Evolutionary conservation across 768 basidiomycete species (phyloP), one percentile per base, ranked within the genome.

Genomic region (Russula vinacea): DNA sequence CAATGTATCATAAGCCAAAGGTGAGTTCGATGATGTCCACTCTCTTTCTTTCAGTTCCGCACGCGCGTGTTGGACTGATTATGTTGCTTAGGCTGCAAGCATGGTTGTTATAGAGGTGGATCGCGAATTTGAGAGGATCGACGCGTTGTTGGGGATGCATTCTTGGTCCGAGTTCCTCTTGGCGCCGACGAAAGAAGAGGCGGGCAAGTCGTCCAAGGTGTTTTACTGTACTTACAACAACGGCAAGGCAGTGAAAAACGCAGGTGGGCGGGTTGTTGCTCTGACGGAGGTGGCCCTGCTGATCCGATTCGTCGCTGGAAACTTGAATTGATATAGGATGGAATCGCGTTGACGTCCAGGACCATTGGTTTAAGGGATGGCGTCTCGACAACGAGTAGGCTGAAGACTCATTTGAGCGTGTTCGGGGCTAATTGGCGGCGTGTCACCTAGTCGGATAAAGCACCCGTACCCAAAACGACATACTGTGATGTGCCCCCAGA

Each of bases 21-120:
- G 80, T 81, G 66, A 56, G 79, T 76, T 13, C 8, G 26, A 5
- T 26, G 49, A 17, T 9, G 17, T 50, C 26, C 16, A 26, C 16
- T n/a, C n/a, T n/a, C n/a, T n/a, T n/a, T n/a, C n/a, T n/a, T n/a
- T n/a, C n/a, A n/a, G n/a, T n/a, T n/a, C n/a, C n/a, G n/a, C n/a
- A n/a, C n/a, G 2, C 42, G 42, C 0, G 29, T 7, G 17, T 24
- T 39, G 13, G 14, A 2, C 14, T 55, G 16, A 54, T 35, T 47
- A 7, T 2, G n/a, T 35, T 1, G 9, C 24, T 47, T 29, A 60
- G 78, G 76, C 79, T 3, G 77, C 75, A 19, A 78, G 73, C 57
- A 79, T 77, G 74, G 73, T 81, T 49, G 76, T 81, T 56, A 72
- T 81, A 64, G 81, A 81, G 54, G 69, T 81, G 47, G 71, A 63